phyloP scores from a whole-genome alignment of 2,329 filamentous ascomycete species.

The Stachybotrys chartarum region DNA sequence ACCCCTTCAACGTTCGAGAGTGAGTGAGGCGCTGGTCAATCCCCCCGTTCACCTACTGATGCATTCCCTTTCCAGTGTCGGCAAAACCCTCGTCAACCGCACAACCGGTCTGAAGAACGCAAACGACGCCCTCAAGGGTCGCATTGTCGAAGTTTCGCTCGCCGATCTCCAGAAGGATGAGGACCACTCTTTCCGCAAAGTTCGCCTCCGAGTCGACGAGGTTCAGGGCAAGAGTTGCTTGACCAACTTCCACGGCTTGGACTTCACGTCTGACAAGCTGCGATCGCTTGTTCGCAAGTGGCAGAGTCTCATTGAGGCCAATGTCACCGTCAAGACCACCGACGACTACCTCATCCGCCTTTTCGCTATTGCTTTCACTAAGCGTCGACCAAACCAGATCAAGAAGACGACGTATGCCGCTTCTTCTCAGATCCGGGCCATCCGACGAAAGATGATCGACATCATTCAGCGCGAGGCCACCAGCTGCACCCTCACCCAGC shows the following conservation, averaged over 20 bases:
- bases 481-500: constrained; percentile 89
- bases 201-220: constrained; percentile 98
- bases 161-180: constrained; percentile 99
- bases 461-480: constrained; percentile 96
- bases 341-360: constrained; percentile 99
- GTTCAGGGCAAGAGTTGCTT: constrained; percentile 99
- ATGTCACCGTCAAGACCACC: constrained; percentile 99
- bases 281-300: constrained; percentile 99
- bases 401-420: constrained; percentile 99
- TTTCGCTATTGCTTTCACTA: constrained; percentile 99
- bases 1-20: constrained; percentile 94
- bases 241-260: constrained; percentile 99
- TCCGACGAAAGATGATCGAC: constrained; percentile 99
- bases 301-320: constrained; percentile 99
- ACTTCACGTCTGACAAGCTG: constrained; percentile 99
- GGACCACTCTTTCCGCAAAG: constrained; percentile 99
- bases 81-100: constrained; percentile 99
- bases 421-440: constrained; percentile 93
- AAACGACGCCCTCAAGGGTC: constrained; percentile 97
- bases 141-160: constrained; percentile 97
- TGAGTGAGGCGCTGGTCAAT: constrained; percentile 48
- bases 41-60: constrained; percentile 11
- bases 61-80: constrained; percentile 60
- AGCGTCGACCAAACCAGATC: constrained; percentile 98
- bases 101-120: constrained; percentile 99